phyloP scores from a whole-genome alignment of 306 rosid species.

The Lathyrus sativus region DNA sequence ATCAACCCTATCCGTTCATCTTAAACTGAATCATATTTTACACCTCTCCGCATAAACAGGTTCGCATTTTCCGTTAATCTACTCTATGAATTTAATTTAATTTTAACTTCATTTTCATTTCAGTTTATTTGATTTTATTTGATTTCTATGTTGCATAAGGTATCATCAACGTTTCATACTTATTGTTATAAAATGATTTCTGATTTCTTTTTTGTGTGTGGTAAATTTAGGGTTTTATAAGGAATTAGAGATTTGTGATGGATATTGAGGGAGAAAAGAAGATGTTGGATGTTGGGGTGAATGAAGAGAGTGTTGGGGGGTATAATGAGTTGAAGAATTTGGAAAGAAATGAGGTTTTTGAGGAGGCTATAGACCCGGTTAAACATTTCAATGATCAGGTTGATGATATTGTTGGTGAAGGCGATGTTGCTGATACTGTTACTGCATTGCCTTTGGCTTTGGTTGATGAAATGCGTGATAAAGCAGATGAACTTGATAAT shows the following conservation, averaged over 20 bases:
- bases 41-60: no score
- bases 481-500: constrained; percentile 36
- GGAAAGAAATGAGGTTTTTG: constrained; percentile 55
- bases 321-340: constrained; percentile 51
- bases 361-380: constrained; percentile 54
- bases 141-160: neutral
- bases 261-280: constrained; percentile 57
- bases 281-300: no score
- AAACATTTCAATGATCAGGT: constrained; percentile 43
- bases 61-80: neutral
- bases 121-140: no score
- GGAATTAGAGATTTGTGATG: constrained; percentile 43
- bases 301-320: constrained; percentile 34
- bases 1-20: no score
- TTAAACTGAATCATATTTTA: no score
- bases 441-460: constrained; percentile 28
- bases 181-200: neutral
- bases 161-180: neutral
- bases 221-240: constrained; percentile 59
- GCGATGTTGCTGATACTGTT: constrained; percentile 9
- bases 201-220: constrained; percentile 3
- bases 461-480: constrained; percentile 42
- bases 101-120: no score
- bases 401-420: constrained; percentile 21
- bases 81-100: no score